Base-by-base conservation (phyloP, 2,329 filamentous ascomycete genomes). In the Tolypocladium endophyticum region DNA sequence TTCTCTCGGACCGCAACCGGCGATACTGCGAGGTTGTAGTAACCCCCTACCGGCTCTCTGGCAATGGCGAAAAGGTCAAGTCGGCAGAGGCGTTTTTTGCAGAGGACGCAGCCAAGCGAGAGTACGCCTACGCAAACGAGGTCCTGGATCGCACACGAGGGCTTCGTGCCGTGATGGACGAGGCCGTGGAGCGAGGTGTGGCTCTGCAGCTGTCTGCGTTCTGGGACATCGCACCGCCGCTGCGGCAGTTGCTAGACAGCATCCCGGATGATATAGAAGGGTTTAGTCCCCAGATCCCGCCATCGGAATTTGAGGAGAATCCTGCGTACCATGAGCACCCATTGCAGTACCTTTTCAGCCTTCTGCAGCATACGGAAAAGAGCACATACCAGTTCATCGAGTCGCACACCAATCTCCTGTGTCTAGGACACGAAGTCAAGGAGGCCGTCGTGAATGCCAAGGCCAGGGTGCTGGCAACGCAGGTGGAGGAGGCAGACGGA, bases 321-420 rank as follows among this genome's bases (percentile, higher is more conserved):
- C 90, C 92, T 0, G 81, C 81, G 23, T 97, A 97, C 71, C 81
- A 83, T 64, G 77, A 84, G 1, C 90, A 91, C 69, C 94, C 94
- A 14, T 75, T 97, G 70, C 91, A 97, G 73, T 97, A 99, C 71
- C 81, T 99, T 0, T 94, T 92, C 72, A 88, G 86, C 55, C 77
- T 97, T 30, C 80, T 99, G 11, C 83, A 87, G 7, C 93, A 97
- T 68, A 88, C 92, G 0, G 90, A 95, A 71, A 96, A 94, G 76
- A 92, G 88, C 67, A 93, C 91, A 11, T 95, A 96, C 69, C 94
- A 97, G 72, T 97, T 96, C 74, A 97, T 97, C 68, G 94, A 97
- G 77, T 89, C 87, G 8, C 93, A 97, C 77, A 93, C 86, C 36
- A 97, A 97, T 69, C 78, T 97, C 39, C 80, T 96, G 30, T 97